Base-by-base conservation (phyloP, 2,329 filamentous ascomycete genomes). In the Ascochyta viciae-villosae region DNA sequence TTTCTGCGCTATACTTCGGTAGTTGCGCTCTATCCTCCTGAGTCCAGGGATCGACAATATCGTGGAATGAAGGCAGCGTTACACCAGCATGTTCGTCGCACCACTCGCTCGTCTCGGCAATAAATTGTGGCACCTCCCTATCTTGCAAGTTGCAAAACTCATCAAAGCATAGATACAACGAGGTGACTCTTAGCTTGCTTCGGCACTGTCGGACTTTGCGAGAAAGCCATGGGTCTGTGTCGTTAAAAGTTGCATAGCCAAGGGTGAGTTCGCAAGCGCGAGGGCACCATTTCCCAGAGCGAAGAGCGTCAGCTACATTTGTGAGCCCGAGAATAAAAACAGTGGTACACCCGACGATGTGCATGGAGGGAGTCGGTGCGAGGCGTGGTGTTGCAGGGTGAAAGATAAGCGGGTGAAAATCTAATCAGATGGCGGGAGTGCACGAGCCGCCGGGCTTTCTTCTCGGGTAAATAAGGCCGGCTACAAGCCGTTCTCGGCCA, bases 211-310 rank as follows among this genome's bases (percentile, higher is more conserved):
- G 62, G 27, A 64, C 59, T 54, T 71, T 71, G 44, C 63, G 66
- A 31, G 68, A 67, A 27, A 66, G 51, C 45, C 55, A 64, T 33
- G 61, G 43, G 41, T 65, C 57, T 12, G 69, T 73, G 50, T 74
- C 72, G 54, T 72, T 72, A 60, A 73, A 74, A 12, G 65, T 66
- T 29, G 63, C 64, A 44, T 72, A 73, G 39, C 65, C 64, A 39
- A 73, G 49, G 1, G 54, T 64, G 6, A 71, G 65, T 19, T 71
- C 65, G 59, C 72, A 74, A 31, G 66, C 67, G 39, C 59, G 54
- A 35, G 71, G 71, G 46, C 72, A 74, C 48, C 61, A 69, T 26
- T 62, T 65, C 7, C 71, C 66, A 4, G 61, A 54, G 16, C 61
- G 51, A 9, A 64, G 33, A 26, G 65, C 58, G n/a, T 39, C 23